A percentile compares a stretch with the other conserved stretches of the same genome.
Evolutionary conservation across 306 rosid species (phyloP).

Genomic region (Cucurbita moschata): DNA sequence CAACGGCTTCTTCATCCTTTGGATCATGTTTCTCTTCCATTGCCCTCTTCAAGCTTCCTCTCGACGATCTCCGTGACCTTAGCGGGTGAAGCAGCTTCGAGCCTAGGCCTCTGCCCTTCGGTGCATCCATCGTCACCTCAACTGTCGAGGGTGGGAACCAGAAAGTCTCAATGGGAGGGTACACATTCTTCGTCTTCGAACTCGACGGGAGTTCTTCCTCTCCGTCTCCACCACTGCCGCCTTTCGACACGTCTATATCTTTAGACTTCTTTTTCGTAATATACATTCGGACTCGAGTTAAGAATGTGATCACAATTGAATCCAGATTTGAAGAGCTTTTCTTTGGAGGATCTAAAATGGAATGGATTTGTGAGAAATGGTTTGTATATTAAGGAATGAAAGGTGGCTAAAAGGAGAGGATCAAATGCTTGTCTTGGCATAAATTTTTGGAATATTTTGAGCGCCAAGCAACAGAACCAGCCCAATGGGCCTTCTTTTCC

Average conservation of each 20-base stretch:
- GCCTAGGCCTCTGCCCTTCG: conserved; percentile 17
- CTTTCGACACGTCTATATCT: conserved; percentile 22
- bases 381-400: neutral
- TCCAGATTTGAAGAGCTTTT: too few species aligned
- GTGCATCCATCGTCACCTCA: neutral
- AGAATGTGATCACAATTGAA: neutral
- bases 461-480: neutral
- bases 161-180: conserved; percentile 56
- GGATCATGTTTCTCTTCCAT: conserved; percentile 59
- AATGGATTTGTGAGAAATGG: neutral
- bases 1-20: conserved; percentile 40
- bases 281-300: conserved; percentile 14
- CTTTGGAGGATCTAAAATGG: neutral
- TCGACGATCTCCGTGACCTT: conserved; percentile 14
- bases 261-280: conserved; percentile 8
- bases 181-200: conserved; percentile 21
- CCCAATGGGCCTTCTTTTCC: neutral
- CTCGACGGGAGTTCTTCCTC: conserved; percentile 16
- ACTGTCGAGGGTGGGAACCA: conserved; percentile 37
- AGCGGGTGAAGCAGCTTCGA: conserved; percentile 26
- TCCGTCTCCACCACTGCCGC: conserved; percentile 12
- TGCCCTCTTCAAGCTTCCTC: conserved; percentile 27
- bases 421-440: neutral
- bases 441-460: conserved; percentile 3
- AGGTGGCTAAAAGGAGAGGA: neutral